A percentile compares a stretch with the other conserved stretches of the same genome.
phyloP scores from a whole-genome alignment of 768 basidiomycete genomes.

The Mycena vitilis region DNA sequence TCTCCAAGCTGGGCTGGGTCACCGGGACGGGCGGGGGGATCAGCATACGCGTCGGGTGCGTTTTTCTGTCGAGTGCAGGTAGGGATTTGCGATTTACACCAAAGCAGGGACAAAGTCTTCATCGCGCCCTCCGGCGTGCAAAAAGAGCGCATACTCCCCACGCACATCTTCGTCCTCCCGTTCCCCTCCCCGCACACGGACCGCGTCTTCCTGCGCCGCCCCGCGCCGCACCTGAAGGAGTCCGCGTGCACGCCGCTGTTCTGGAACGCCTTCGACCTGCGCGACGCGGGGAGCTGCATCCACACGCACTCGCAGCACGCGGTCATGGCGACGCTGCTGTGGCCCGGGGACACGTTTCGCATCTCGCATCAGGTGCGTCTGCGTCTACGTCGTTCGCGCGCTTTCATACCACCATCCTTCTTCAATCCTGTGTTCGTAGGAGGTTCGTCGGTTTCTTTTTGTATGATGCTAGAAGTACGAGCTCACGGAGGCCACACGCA shows the following conservation, averaged over 20 bases:
- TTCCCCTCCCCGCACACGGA: slow-evolving; percentile 76
- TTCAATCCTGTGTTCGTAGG: no score
- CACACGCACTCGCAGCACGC: slow-evolving; percentile 93
- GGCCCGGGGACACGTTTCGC: slow-evolving; percentile 74
- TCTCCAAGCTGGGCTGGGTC: slow-evolving; percentile 82
- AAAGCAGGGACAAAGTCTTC: slow-evolving; percentile 76
- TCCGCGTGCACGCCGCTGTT: slow-evolving; percentile 92
- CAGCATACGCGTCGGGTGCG: slow-evolving; percentile 76
- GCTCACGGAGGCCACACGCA: not conserved
- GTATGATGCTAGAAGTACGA: not conserved
- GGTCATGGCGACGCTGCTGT: slow-evolving; percentile 88
- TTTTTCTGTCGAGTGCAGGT: no score
- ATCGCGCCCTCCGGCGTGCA: slow-evolving; percentile 93
- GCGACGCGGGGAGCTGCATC: slow-evolving; percentile 86
- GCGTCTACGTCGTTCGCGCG: no score
- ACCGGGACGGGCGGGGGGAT: slow-evolving; percentile 91
- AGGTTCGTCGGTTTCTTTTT: slow-evolving; percentile 46
- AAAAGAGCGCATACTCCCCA: slow-evolving; percentile 86
- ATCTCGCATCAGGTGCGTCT: slow-evolving; percentile 88
- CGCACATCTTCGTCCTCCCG: slow-evolving; percentile 90
- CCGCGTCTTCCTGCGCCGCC: slow-evolving; percentile 82
- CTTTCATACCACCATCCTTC: no score
- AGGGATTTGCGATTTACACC: no score
- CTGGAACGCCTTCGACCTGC: slow-evolving; percentile 89
- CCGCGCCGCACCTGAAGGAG: slow-evolving; percentile 78